Base-by-base conservation (phyloP, 2,329 filamentous ascomycete genomes). In the Aspergillus udagawae region DNA sequence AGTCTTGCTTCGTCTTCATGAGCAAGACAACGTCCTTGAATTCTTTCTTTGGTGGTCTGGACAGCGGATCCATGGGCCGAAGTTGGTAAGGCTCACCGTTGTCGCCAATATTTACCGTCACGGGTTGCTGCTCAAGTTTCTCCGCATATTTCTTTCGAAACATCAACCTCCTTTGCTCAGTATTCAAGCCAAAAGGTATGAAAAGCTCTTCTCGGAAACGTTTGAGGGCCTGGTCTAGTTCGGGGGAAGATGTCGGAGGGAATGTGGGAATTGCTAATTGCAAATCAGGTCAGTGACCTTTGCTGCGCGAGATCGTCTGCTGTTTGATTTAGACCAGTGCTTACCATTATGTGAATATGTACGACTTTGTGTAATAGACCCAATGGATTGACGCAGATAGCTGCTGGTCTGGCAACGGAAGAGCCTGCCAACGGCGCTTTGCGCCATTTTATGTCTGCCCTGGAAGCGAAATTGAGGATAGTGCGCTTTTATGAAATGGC, bases 121-220 rank as follows among this genome's bases (percentile, higher is more conserved):
- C 69, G 0, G 75, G 75, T 42, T 78, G 71, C 14, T 76, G 68
- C 32, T 69, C 60, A 28, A 79, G 66, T 52, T 69, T 63, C 14
- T 69, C 64, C 42, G 70, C 66, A 49, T 74, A 69, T 41, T 69
- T 73, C 32, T 69, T 58, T 51, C 71, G 70, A 65, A 75, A 78
- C 55, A 79, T 71, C 48, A 75, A 68, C 44, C 66, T 69, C 57
- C 69, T 70, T 56, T 79, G 76, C 45, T 68, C 68, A 5, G 65
- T 57, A 38, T 67, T 64, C 4, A 79, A 70, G 41, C 71, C 70
- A 51, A 68, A 69, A 28, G 77, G 77, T 32, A 78, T 74, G 64
- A 80, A 79, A 51, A 79, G 67, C 44, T 74, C 71, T 59, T 78
- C 64, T 61, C 77, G 76, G 65, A 75, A 77, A 57, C 67, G 68